Percentiles rank a stretch among this genome's conserved stretches.
Conservation (phyloP, 108 stramenopile species). For the Nannochloropsis granulata region DNA sequence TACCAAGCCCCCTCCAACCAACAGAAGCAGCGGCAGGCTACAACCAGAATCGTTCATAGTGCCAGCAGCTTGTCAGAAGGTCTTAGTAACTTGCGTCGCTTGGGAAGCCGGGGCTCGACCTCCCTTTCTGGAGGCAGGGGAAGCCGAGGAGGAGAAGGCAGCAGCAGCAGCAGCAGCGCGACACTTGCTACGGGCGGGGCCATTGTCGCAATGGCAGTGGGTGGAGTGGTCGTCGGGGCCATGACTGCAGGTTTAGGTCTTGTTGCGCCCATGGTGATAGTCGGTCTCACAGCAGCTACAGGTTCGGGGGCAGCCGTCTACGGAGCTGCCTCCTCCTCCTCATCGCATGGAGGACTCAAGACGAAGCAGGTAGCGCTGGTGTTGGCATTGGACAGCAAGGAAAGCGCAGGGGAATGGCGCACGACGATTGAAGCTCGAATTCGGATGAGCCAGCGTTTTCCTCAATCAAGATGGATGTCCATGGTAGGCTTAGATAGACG, state of each 20-base stretch:
- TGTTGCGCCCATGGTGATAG: background rate
- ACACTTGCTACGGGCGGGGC: background rate
- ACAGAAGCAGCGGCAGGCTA: background rate
- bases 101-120: background rate
- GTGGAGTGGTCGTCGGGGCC: conserved; percentile 1
- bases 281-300: background rate
- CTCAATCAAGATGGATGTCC: background rate
- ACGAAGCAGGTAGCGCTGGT: background rate
- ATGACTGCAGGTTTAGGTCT: background rate
- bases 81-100: background rate
- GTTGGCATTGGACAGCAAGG: background rate
- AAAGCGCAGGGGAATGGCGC: background rate
- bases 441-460: background rate
- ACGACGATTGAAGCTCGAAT: background rate
- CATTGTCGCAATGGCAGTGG: background rate
- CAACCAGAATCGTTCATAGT: background rate
- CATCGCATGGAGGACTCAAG: background rate
- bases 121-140: background rate
- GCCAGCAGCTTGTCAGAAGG: background rate
- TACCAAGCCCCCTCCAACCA: background rate
- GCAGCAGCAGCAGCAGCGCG: background rate
- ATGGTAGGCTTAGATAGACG: background rate
- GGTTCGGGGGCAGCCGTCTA: background rate
- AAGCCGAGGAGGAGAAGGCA: background rate
- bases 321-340: background rate